Conservation (phyloP, 2,329 filamentous ascomycete species). For the Ascomycota sp. region DNA sequence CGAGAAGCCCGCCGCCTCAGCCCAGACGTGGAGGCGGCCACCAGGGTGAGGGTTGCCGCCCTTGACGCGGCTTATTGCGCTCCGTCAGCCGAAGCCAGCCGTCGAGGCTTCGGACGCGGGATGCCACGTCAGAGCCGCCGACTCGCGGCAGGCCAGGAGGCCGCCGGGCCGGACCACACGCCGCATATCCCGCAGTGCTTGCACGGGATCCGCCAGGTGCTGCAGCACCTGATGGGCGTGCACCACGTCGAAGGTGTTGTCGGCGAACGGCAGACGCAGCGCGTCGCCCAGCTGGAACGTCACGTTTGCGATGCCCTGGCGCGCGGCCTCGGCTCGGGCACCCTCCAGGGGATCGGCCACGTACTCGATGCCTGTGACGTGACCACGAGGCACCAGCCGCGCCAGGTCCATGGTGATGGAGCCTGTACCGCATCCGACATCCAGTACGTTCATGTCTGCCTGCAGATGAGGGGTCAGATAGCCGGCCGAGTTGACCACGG, state of each 20-base stretch:
- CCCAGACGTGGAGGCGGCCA: conserved; percentile 6
- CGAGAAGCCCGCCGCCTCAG: conserved; percentile 5
- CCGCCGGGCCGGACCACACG: conserved; percentile 20
- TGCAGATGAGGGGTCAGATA: conserved; percentile 20
- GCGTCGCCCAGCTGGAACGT: background rate
- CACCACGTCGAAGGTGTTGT: conserved; percentile 19
- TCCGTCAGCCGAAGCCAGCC: conserved; percentile 5
- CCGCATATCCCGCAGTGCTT: conserved; percentile 17
- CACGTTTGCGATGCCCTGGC: conserved; percentile 8
- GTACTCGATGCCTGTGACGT: conserved; percentile 18
- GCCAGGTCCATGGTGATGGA: conserved; percentile 23
- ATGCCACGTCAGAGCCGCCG: conserved; percentile 8
- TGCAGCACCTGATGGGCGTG: conserved; percentile 18
- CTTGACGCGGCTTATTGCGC: conserved; percentile 3
- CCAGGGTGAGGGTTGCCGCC: conserved; percentile 6
- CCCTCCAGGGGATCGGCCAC: conserved; percentile 11
- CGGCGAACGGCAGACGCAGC: conserved; percentile 11
- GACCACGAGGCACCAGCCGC: conserved; percentile 14
- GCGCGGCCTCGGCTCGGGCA: conserved; percentile 9
- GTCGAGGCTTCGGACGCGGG: conserved; percentile 5
- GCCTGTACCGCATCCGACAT: conserved; percentile 27
- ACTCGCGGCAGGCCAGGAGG: conserved; percentile 13
- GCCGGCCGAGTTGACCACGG: conserved; percentile 19
- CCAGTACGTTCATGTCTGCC: conserved; percentile 18
- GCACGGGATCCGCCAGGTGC: conserved; percentile 15